Conservation (phyloP, 169 alveolate species). For the Cryptosporidium andersoni region DNA sequence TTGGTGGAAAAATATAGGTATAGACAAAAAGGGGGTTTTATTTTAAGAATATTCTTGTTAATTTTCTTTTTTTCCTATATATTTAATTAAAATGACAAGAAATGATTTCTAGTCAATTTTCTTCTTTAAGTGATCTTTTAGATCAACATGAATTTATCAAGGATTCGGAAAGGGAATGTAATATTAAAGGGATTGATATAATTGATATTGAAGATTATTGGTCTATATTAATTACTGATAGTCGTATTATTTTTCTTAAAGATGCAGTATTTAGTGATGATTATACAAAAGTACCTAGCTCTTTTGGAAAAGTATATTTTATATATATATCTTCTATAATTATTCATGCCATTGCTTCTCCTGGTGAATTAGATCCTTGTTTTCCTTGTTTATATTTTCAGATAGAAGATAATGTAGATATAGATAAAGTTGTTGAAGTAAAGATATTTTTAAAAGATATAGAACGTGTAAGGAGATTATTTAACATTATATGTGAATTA, state of each 20-base stretch:
- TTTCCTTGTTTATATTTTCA: slow-evolving; percentile 20
- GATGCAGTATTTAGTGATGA: not conserved
- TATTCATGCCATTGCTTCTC: slow-evolving; percentile 36
- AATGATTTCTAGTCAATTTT: not conserved
- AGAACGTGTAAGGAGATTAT: no score
- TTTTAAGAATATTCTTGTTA: not conserved
- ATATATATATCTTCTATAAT: slow-evolving; percentile 33
- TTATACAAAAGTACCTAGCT: slow-evolving; percentile 26
- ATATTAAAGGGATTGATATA: not conserved
- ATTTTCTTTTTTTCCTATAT: not conserved
- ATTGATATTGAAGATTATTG: slow-evolving; percentile 3
- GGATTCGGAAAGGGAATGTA: slow-evolving; percentile 21
- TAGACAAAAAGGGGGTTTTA: not conserved
- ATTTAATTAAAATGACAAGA: not conserved
- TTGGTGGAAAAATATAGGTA: slow-evolving; percentile 2
- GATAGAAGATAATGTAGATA: not conserved
- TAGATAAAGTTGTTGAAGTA: slow-evolving; percentile 2
- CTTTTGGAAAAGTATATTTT: slow-evolving; percentile 1
- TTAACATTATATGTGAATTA: no score
- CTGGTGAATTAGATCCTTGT: not conserved
- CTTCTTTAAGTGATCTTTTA: not conserved
- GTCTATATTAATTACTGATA: slow-evolving; percentile 27
- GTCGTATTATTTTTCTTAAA: slow-evolving; percentile 4
- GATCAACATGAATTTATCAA: slow-evolving; percentile 21
- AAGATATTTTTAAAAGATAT: not conserved